These are phyloP conservation scores for Pulveroboletus frians DNA, from an alignment of 768 basidiomycete species.

Conservation along the genomic window DNA sequence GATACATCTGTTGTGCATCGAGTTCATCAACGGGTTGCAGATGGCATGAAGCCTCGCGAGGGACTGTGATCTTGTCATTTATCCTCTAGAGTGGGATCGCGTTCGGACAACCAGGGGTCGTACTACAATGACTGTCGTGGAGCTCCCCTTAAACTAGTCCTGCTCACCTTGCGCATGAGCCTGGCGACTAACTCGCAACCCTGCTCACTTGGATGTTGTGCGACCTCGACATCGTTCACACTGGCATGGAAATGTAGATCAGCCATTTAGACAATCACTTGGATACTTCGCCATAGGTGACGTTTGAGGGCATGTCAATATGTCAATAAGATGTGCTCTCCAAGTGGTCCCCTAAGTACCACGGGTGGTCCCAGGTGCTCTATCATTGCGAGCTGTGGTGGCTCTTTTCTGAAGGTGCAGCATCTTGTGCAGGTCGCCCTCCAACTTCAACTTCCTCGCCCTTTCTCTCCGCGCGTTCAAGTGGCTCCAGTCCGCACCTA, in stretches of 20 bases:
- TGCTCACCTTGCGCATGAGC: not conserved
- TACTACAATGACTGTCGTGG: not conserved
- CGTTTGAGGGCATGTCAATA: not conserved
- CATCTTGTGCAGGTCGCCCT: constrained; percentile 38
- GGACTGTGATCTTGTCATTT: not conserved
- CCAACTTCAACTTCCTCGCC: constrained; percentile 43
- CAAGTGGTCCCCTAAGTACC: not conserved
- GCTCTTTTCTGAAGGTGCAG: constrained; percentile 27
- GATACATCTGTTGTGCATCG: not conserved
- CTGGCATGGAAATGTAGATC: not conserved
- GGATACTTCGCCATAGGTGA: not conserved
- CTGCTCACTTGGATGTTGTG: not conserved
- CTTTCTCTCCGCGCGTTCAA: constrained; percentile 51
- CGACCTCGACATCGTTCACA: not conserved
- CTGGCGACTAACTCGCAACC: too few relatives aligned
- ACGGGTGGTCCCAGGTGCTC: too few relatives aligned
- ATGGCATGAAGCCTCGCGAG: not conserved
- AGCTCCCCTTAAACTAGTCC: not conserved
- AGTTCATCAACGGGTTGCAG: not conserved
- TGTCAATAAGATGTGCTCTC: not conserved
- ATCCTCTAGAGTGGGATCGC: too few relatives aligned
- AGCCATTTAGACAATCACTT: not conserved
- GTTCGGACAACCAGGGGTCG: not conserved
- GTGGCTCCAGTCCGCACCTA: constrained; percentile 47
- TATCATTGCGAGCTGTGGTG: too few relatives aligned